Base-by-base conservation (phyloP, 306 rosid species). In the Clitoria ternatea region DNA sequence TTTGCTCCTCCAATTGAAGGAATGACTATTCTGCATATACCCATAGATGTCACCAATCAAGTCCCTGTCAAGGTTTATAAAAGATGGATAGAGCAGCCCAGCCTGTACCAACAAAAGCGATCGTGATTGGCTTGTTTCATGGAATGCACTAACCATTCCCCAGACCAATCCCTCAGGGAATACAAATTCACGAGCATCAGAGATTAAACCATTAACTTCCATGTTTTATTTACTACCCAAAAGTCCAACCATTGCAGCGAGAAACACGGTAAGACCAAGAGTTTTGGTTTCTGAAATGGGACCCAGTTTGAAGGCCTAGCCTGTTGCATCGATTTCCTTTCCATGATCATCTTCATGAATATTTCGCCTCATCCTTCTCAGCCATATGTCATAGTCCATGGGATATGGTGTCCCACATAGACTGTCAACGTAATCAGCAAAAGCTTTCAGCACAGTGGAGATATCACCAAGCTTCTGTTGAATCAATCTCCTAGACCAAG, bases 341-440 rank as follows among this genome's bases (percentile, higher is more conserved):
- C 99, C 97, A 49, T 77, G 71, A 75, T 92, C 97, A 33, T 87
- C 98, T 66, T 85, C 91, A 2, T 81, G 80, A 47, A 93, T 82
- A 72, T 82, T 90, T 82, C 88, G 85, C 83, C 84, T 89, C 82
- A 94, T 65, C 84, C 99, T 86, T 87, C 92, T 89, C 61, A 94
- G 71, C 99, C 99, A 94, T 56, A 94, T 94, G 30, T 86, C 88
- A 57, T 89, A 91, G 87, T 91, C 90, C 85, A 94, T 87, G 14
- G 92, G 96, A 74, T 94, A 94, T 15, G 99, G 99, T 12, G 99
- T 94, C 44, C 99, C 99, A 43, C 97, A 94, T 4, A 94, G 90
- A 83, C 99, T 94, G 77, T 91, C 99, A 43, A 94, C 99, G 59
- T 94, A 94, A 78, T 94, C 99, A 0, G 99, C 71, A 80, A 94